Percentiles rank a stretch among this genome's conserved stretches.
These are phyloP conservation scores for Tuctoria greenei DNA, from an alignment of 176 grass and related monocot species.

Conservation along the genomic window DNA sequence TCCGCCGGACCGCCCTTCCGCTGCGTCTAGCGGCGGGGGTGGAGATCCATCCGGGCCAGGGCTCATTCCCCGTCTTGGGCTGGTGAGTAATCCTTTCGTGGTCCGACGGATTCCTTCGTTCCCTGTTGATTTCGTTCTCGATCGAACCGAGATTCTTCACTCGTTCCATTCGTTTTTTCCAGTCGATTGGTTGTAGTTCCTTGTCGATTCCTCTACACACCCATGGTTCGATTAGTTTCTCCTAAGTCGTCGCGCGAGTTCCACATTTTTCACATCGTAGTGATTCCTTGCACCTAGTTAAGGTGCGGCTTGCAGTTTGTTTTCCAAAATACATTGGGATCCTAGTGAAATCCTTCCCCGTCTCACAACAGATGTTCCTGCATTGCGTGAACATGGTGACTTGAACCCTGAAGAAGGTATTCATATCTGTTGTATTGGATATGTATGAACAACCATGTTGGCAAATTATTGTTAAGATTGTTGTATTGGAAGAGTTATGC, in stretches of 20 bases:
- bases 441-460: neutral
- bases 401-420: neutral
- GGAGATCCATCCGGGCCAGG: neutral
- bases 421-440: neutral
- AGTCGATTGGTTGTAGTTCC: neutral
- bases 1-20: neutral
- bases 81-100: neutral
- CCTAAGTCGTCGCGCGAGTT: neutral
- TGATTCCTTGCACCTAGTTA: neutral
- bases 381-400: conserved; percentile 6
- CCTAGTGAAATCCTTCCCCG: neutral
- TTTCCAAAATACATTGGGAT: neutral
- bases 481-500: neutral
- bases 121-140: neutral
- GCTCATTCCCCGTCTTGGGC: neutral
- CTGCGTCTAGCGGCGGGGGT: too few relatives aligned
- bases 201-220: too few relatives aligned
- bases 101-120: neutral
- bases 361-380: neutral
- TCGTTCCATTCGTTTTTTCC: neutral
- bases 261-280: neutral
- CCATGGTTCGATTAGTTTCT: neutral
- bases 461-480: neutral
- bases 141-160: neutral
- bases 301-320: neutral